Evolutionary conservation across 176 grass and related monocot genomes (phyloP), one percentile per base, ranked within the genome.

Genomic region (Carex cristatella): DNA sequence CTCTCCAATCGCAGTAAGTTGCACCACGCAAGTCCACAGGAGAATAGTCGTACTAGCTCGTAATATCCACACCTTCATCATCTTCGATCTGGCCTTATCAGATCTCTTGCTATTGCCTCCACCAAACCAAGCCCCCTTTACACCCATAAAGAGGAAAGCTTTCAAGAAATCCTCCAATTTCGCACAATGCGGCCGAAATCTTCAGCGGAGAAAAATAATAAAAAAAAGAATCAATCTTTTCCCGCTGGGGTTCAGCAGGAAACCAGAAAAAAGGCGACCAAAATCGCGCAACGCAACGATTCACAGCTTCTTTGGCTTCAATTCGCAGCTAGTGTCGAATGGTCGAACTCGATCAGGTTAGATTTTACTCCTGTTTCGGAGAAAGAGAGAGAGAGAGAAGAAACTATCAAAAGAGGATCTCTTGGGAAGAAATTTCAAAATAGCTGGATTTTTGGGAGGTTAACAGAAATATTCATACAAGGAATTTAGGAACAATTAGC

Each of bases 21-120:
- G 91, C 42, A 98, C 79, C 10, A 89, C 89, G 89, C 89, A 93
- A 73, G 88, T 91, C 95, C 95, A 98, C 28, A 98, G 89, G 40
- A 98, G 86, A 79, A 94, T 88, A n/a, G 89, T 90, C 53, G 90
- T 93, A 69, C 83, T 93, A 32, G 89, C 85, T 48, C 92, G 88
- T 61, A 90, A 87, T 66, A 86, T 87, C 92, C 95, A 98, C 16
- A 98, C 82, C 88, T 85, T 93, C 87, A 87, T 79, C 72, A 91
- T 90, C 84, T 90, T 85, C 81, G 86, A 87, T 87, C 84, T 61
- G 61, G 91, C 69, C 56, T 81, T 83, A 4, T 83, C 81, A 83
- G 81, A 83, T 83, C 81, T 83, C 81, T 83, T 83, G 80, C 80
- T 82, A 28, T 65, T 83, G 46, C 81, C 60, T 28, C 79, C 63